Base-by-base conservation (phyloP, 495 filamentous ascomycete genomes). In the Xylaria nigripes region DNA sequence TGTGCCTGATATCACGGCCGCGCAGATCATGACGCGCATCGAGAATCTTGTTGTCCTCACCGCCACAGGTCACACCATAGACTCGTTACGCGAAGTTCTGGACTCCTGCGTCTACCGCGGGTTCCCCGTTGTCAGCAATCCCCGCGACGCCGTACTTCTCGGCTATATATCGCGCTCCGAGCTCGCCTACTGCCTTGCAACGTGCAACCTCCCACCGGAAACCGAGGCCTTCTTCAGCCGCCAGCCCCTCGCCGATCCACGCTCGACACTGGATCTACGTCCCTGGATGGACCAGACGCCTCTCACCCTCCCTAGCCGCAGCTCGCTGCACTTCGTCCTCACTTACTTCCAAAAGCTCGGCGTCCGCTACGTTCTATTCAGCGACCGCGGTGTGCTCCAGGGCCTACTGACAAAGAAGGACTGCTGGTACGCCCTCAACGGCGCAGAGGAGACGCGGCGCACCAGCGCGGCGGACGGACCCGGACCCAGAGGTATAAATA, bases 201-300 rank as follows among this genome's bases (percentile, higher is more conserved):
- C 82, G 22, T 78, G 80, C 38, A 78, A 73, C 27, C 70, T 89
- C 6, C 77, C 82, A 0, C 78, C 79, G 6, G 81, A 84, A 51
- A 89, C 91, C 5, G 87, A 94, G 66, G 84, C 86, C 9, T 86
- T 85, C 58, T 96, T 98, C 66, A 78, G 81, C 0, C 87, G 91
- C 64, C 86, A 91, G 61, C 84, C 88, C 12, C 81, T 88, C 50
- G 85, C 87, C 0, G 89, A 95, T 57, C 84, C 87, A 1, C 68
- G 75, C n/a, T 78, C 82, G 8, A 90, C 84, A 0, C 76, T 97
- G 34, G 92, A 98, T 66, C 76, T 97, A 7, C 76, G 92, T 13
- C 90, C 89, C 6, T 98, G 92, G 91, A 95, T 98, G 88, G 93
- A 98, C 65, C 90, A 96, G 64, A 98, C 93, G 0, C 93, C 93